Conservation (phyloP, 164 flowering plant species). For the Tetrastigma voinierianum region DNA sequence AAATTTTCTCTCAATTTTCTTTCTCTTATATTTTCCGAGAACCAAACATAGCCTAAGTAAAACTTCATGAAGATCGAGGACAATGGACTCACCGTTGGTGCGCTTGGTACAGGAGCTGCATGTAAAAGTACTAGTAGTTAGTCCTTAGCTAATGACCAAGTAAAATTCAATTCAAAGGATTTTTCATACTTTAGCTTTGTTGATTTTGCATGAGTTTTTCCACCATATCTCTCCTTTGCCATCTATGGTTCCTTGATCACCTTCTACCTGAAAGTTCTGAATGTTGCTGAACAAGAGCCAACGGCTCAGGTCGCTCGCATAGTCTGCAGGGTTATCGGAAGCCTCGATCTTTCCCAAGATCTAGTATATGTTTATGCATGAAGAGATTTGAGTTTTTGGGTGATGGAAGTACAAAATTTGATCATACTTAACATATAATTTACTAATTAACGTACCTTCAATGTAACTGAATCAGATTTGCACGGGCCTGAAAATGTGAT, state of each 20-base stretch:
- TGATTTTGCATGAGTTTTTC: slow-evolving; percentile 38
- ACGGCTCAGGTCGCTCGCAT: slow-evolving; percentile 18
- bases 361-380: slow-evolving; percentile 8
- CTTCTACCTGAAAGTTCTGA: slow-evolving; percentile 33
- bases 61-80: no score
- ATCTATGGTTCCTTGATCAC: slow-evolving; percentile 57
- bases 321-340: slow-evolving; percentile 22
- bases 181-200: slow-evolving; percentile 21
- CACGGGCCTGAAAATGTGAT: slow-evolving; percentile 41
- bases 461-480: slow-evolving; percentile 14
- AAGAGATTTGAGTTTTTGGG: background rate
- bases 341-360: slow-evolving; percentile 33
- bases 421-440: background rate
- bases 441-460: slow-evolving; percentile 16
- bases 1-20: no score
- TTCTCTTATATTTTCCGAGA: no score
- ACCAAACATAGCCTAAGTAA: no score
- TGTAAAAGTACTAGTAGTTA: background rate
- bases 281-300: slow-evolving; percentile 43
- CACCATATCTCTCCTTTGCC: slow-evolving; percentile 29
- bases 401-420: background rate
- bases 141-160: no score
- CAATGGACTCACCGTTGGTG: slow-evolving; percentile 28
- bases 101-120: slow-evolving; percentile 33
- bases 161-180: no score